These are phyloP conservation scores for Pleurotus djamor DNA, from an alignment of 768 basidiomycete species.

Conservation along the genomic window DNA sequence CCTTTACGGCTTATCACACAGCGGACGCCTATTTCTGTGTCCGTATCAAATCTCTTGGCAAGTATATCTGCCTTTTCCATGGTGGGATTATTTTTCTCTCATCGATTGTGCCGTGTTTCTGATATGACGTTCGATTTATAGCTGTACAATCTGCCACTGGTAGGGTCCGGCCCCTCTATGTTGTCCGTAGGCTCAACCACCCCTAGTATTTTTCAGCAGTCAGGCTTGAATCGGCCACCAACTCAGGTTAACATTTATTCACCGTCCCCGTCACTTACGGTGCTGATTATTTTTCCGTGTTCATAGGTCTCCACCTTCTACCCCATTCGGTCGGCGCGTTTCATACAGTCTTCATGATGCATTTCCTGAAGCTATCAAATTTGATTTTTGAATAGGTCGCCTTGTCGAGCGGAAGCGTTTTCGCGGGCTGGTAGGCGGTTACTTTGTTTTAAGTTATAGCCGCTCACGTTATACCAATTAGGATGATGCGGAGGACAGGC, in stretches of 20 bases:
- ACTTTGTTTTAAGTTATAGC: background rate
- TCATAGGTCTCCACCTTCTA: constrained; percentile 76
- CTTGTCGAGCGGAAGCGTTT: constrained; percentile 81
- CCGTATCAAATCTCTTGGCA: constrained; percentile 73
- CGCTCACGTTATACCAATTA: constrained; percentile 21
- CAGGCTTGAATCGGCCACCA: constrained; percentile 60
- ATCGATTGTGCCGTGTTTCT: constrained; percentile 10
- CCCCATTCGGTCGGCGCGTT: constrained; percentile 75
- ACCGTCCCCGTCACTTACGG: constrained; percentile 8
- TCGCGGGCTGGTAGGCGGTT: constrained; percentile 74
- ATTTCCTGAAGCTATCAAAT: constrained; percentile 13
- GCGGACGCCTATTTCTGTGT: constrained; percentile 80
- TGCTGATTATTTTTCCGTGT: constrained; percentile 12
- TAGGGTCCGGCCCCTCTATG: constrained; percentile 27
- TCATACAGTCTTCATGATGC: constrained; percentile 8
- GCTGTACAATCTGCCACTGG: constrained; percentile 88
- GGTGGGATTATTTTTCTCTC: constrained; percentile 35
- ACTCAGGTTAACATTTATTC: constrained; percentile 53
- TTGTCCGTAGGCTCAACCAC: constrained; percentile 7
- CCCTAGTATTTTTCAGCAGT: constrained; percentile 82
- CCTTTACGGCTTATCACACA: constrained; percentile 76
- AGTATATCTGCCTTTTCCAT: constrained; percentile 81
- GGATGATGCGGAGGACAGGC: constrained; percentile 86
- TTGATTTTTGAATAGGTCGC: constrained; percentile 48
- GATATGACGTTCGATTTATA: constrained; percentile 13